Evolutionary conservation across 2,329 filamentous ascomycete species (phyloP).

Genomic region (Clonostachys byssicola): DNA sequence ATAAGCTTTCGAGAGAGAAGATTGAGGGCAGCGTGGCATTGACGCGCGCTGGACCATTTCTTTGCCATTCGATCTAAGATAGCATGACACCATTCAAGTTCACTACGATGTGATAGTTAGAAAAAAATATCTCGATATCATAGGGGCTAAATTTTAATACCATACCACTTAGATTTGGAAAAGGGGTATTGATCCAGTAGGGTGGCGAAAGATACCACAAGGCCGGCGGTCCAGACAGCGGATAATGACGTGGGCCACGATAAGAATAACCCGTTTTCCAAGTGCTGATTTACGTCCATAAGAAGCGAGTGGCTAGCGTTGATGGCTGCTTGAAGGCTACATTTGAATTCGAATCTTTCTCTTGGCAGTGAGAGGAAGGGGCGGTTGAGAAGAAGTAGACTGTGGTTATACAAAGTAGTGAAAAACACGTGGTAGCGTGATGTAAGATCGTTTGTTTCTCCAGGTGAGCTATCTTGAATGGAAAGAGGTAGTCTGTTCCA

Average conservation of each 20-base stretch:
- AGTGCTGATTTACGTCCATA: slow-evolving; percentile 11
- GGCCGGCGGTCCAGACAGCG: slow-evolving; percentile 27
- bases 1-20: not conserved
- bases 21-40: not conserved
- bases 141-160: too few species aligned
- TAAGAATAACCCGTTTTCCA: slow-evolving; percentile 8
- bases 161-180: slow-evolving; percentile 8
- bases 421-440: slow-evolving; percentile 13
- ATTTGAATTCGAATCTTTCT: slow-evolving; percentile 17
- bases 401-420: slow-evolving; percentile 21
- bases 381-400: slow-evolving; percentile 23
- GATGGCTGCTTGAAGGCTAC: slow-evolving; percentile 20
- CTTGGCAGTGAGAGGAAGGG: slow-evolving; percentile 24
- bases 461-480: slow-evolving; percentile 6
- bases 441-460: not conserved
- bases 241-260: slow-evolving; percentile 28
- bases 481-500: slow-evolving; percentile 14
- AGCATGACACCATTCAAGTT: too few species aligned
- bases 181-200: slow-evolving; percentile 18
- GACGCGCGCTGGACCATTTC: not conserved
- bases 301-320: slow-evolving; percentile 16
- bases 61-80: not conserved
- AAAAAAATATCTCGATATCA: too few species aligned
- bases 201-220: slow-evolving; percentile 25
- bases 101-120: too few species aligned